phyloP scores from a whole-genome alignment of 768 basidiomycete species.

The Thelephora aurantiotincta region DNA sequence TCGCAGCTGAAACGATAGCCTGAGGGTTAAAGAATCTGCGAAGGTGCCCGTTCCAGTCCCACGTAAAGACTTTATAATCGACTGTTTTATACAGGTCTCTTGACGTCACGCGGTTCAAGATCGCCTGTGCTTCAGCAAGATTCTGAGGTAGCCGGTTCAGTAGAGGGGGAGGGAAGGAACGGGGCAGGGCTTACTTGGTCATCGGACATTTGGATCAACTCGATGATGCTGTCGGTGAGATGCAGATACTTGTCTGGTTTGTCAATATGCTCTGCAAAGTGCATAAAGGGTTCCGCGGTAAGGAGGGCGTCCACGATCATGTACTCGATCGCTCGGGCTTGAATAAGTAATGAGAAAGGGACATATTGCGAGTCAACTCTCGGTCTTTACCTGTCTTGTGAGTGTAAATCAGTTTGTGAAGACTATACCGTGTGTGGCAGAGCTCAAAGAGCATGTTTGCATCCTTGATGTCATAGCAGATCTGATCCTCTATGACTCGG shows the following conservation, averaged over 20 bases:
- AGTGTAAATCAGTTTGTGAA: constrained; percentile 76
- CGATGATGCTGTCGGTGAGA: constrained; percentile 57
- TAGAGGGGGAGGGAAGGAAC: neutral
- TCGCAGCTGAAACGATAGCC: constrained; percentile 19
- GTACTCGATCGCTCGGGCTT: constrained; percentile 67
- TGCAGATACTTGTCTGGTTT: constrained; percentile 46
- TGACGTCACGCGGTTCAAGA: constrained; percentile 44
- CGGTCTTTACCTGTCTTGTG: constrained; percentile 52
- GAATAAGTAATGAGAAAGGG: neutral
- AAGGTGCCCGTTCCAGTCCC: constrained; percentile 16
- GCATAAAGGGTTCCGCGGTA: constrained; percentile 47
- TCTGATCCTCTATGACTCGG: constrained; percentile 57
- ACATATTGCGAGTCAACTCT: neutral
- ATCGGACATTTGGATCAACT: constrained; percentile 38
- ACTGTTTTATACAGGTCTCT: constrained; percentile 62
- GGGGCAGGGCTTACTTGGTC: constrained; percentile 26
- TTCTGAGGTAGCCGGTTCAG: constrained; percentile 25
- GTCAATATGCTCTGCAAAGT: constrained; percentile 40
- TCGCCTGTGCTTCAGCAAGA: constrained; percentile 39
- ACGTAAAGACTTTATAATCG: constrained; percentile 42
- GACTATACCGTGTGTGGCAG: constrained; percentile 56
- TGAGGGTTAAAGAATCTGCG: constrained; percentile 20
- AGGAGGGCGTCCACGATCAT: constrained; percentile 78
- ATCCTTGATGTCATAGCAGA: constrained; percentile 76
- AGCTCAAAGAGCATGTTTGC: constrained; percentile 64